Base-by-base conservation (phyloP, 2,329 filamentous ascomycete genomes). In the Cladosporium sp. region DNA sequence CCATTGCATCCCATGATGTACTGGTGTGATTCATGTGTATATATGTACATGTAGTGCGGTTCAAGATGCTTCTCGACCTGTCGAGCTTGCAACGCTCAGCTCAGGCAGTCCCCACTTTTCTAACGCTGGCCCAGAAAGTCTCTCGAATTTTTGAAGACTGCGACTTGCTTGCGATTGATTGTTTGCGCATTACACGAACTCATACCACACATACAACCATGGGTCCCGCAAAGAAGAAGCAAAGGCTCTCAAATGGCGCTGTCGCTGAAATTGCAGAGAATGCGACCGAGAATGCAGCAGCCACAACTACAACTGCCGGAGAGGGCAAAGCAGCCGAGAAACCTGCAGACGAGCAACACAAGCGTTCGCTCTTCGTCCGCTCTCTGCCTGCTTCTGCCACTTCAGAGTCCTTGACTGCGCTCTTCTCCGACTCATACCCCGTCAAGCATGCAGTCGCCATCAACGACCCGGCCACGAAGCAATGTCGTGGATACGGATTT, bases 391-490 rank as follows among this genome's bases (percentile, higher is more conserved):
- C 87, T 20, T 83, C 82, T 22, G 87, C 88, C 38, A 97, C 92
- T 36, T 90, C 85, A 71, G 92, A 97, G 69, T 82, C 82, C 55
- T 81, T 99, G 63, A 90, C 92, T 60, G 87, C 91, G 60, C 88
- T 92, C 74, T 99, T 99, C 76, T 97, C 94, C 6, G 86, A 97
- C 73, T 89, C 92, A 60, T 97, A 90, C 69, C 92, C 95, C 7
- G 85, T 99, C 72, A 97, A 97, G 75, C 93, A 97, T 75, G 93
- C 94, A 55, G 90, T 89, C n/a, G 92, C 96, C 4, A 92, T 99
- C 39, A 78, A 88, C 59, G 93, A 99, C 72, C 86, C 89, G 15
- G 81, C 86, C 64, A 96, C 92, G 1, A 96, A 96, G 70, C 80
- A 87, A 66, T 97, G 91, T 14, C 88, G 90, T 71, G 93, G 94